Base-by-base conservation (phyloP, 805 yeast species). In the Ogataea allantospora region DNA sequence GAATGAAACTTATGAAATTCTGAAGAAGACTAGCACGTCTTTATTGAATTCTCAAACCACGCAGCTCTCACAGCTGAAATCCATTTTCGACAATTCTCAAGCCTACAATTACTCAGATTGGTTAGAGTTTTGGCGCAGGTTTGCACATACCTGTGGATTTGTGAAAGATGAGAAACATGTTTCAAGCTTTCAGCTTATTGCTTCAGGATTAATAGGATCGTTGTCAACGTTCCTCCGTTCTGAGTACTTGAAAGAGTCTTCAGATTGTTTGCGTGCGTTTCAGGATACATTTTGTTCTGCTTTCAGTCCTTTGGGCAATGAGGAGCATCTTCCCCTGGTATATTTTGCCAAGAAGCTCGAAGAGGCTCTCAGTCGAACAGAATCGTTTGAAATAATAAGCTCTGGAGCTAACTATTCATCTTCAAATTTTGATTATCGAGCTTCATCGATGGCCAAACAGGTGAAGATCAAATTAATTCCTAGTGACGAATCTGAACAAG, bases 141-240 rank as follows among this genome's bases (percentile, higher is more conserved):
- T 78, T 4, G 60, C 58, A 9, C 36, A 43, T 5, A 54, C 66
- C 1, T 49, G 74, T 17, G 64, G 67, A 11, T 48, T 45, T 13
- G 54, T 55, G 1, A 38, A 22, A 3, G 30, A 40, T 2, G 36
- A 29, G 3, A 43, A 42, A 4, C 32, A 45, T 2, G 63, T 83
- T 5, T 85, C 95, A 0, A 80, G 89, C 42, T 86, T 79, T 62
- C 95, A 88, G 55, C 64, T 88, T 22, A 68, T 80, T 5, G 71
- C 83, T 2, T 83, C 88, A 2, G 88, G 88, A 0, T 57, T 85
- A 6, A 68, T 83, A 6, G 65, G 67, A 5, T 50, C 67, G 1
- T 54, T 83, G 19, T 49, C 66, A 3, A 16, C 40, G 1, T 37
- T 68, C 2, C 73, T 78, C 31, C 46, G 51, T 18, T 42, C 60